phyloP scores from a whole-genome alignment of 352 stramenopile genomes.

The Pythium coloratum region DNA sequence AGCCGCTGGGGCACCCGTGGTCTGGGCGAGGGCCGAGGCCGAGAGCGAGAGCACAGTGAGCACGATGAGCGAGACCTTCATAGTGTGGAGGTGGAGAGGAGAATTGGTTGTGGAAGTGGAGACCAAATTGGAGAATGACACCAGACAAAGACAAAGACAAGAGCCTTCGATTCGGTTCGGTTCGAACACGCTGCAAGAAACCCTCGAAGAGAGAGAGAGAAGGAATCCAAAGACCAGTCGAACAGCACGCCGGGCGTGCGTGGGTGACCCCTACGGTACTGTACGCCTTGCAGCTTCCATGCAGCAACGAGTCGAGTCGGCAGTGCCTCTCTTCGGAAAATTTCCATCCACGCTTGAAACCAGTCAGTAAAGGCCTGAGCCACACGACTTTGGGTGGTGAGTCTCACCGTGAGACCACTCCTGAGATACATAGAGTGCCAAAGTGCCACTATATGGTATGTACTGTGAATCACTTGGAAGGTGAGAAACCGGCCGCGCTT shows the following conservation, averaged over 20 bases:
- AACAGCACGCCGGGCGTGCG: not conserved
- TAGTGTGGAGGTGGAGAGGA: conserved; percentile 6
- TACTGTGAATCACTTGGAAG: not conserved
- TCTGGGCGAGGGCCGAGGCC: not conserved
- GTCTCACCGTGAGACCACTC: not conserved
- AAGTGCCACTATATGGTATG: not conserved
- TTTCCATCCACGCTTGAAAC: not conserved
- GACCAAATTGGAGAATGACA: conserved; percentile 18
- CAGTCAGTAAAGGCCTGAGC: conserved; percentile 5
- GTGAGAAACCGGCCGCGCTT: not conserved
- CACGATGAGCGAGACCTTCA: conserved; percentile 14
- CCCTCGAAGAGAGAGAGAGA: not conserved
- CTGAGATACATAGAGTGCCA: not conserved
- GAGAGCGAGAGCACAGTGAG: conserved; percentile 7
- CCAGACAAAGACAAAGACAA: not conserved
- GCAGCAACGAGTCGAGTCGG: not conserved
- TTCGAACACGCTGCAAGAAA: not conserved
- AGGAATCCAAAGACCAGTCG: no score
- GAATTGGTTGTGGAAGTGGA: conserved; percentile 11
- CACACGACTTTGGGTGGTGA: conserved; percentile 4
- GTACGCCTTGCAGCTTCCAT: not conserved
- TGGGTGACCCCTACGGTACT: not conserved
- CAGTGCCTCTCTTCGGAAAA: conserved; percentile 1
- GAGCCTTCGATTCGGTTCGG: not conserved
- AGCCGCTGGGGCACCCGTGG: not conserved